Evolutionary conservation across 768 basidiomycete genomes (phyloP).

Genomic region (Lactarius hatsudake): DNA sequence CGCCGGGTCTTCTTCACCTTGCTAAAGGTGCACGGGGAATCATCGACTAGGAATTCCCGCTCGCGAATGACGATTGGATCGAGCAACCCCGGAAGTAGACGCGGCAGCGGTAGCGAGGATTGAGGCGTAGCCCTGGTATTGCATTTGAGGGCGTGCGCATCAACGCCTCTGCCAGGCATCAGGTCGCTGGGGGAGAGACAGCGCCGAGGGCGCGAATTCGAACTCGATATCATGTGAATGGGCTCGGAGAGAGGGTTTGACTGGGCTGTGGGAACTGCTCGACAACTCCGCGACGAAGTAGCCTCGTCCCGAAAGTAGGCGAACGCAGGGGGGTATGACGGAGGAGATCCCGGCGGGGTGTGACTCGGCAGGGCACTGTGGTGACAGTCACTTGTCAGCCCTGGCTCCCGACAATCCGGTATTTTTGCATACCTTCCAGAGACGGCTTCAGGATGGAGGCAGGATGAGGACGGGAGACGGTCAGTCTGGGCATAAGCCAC

Average conservation of each 20-base stretch:
- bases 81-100: not conserved
- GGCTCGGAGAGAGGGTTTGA: no score
- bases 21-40: not conserved
- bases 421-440: not conserved
- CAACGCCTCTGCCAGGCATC: not conserved
- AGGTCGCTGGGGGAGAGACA: not conserved
- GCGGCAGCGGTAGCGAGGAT: not conserved
- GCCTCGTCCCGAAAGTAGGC: no score
- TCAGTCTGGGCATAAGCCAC: not conserved
- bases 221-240: no score
- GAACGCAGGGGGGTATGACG: not conserved
- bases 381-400: not conserved
- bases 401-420: not conserved
- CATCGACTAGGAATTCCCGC: not conserved
- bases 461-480: not conserved
- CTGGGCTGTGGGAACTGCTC: no score
- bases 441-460: not conserved
- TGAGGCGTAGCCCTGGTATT: not conserved
- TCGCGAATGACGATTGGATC: not conserved
- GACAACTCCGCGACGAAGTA: no score
- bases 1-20: not conserved
- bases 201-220: not conserved
- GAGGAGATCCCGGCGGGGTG: constrained; percentile 6
- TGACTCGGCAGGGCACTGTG: not conserved
- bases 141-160: not conserved